Evolutionary conservation across 2,329 filamentous ascomycete species (phyloP).

Genomic region (Penicillium corylophilum): DNA sequence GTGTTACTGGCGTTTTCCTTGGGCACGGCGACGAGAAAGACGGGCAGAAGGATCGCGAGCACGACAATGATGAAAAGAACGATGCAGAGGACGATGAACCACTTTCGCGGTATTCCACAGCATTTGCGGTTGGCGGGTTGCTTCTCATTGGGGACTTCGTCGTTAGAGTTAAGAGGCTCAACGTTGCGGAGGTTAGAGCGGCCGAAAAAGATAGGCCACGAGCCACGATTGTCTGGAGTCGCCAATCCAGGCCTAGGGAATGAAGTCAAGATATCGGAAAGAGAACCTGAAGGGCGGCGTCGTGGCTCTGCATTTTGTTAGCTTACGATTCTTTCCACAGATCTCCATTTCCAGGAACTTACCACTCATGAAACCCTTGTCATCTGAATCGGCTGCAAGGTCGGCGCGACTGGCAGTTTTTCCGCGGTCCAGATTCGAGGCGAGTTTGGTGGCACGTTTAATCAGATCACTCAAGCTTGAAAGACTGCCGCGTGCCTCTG

Average conservation of each 20-base stretch:
- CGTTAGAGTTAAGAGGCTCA: slow-evolving; percentile 23
- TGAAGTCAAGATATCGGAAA: slow-evolving; percentile 64
- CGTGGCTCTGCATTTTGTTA: slow-evolving; percentile 19
- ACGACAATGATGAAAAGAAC: slow-evolving; percentile 70
- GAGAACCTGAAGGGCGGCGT: slow-evolving; percentile 51
- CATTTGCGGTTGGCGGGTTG: slow-evolving; percentile 57
- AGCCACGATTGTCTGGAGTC: slow-evolving; percentile 43
- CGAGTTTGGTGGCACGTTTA: slow-evolving; percentile 78
- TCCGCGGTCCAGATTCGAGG: slow-evolving; percentile 83
- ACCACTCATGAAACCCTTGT: slow-evolving; percentile 32
- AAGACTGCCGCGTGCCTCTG: slow-evolving; percentile 81
- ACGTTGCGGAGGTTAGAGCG: slow-evolving; percentile 36
- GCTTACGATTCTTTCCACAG: not conserved
- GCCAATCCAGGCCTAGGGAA: slow-evolving; percentile 61
- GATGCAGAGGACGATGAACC: slow-evolving; percentile 66
- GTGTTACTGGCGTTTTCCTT: slow-evolving; percentile 44
- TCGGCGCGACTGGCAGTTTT: slow-evolving; percentile 61
- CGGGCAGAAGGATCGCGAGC: slow-evolving; percentile 78
- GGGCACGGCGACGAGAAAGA: slow-evolving; percentile 61
- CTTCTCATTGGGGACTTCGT: slow-evolving; percentile 22
- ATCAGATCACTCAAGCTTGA: slow-evolving; percentile 93
- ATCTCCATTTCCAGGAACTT: slow-evolving; percentile 5
- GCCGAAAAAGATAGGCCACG: slow-evolving; percentile 42
- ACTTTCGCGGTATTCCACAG: slow-evolving; percentile 81
- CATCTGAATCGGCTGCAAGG: slow-evolving; percentile 39